These are phyloP conservation scores for Debaryomyces prosopidis DNA, from an alignment of 805 yeast species.

Conservation along the genomic window DNA sequence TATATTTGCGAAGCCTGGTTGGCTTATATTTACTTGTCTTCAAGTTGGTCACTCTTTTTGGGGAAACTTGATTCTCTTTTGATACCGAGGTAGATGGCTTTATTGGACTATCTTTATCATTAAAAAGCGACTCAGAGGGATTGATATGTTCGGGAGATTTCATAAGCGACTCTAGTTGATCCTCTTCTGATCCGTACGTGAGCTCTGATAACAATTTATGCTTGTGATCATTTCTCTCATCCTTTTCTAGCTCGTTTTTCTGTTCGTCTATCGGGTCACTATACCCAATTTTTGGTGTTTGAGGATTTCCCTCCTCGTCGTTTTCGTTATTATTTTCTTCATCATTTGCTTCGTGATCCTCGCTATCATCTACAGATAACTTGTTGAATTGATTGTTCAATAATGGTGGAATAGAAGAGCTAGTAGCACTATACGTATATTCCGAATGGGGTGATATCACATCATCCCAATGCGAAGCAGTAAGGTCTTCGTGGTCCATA, in stretches of 20 bases:
- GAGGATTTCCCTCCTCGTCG: neutral
- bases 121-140: conserved; percentile 30
- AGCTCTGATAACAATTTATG: conserved; percentile 43
- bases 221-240: conserved; percentile 31
- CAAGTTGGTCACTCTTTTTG: conserved; percentile 25
- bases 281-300: conserved; percentile 4
- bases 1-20: conserved; percentile 30
- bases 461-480: conserved; percentile 65
- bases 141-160: conserved; percentile 16
- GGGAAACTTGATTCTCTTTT: conserved; percentile 6
- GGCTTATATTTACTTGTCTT: conserved; percentile 31
- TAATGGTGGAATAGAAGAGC: conserved; percentile 13
- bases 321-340: conserved; percentile 12
- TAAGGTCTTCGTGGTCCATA: conserved; percentile 51
- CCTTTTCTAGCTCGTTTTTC: conserved; percentile 32
- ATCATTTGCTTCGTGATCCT: conserved; percentile 12
- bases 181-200: conserved; percentile 32
- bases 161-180: conserved; percentile 40
- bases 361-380: conserved; percentile 16
- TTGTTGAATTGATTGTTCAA: conserved; percentile 18
- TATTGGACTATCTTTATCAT: conserved; percentile 32
- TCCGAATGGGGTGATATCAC: conserved; percentile 41
- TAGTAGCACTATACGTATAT: conserved; percentile 9
- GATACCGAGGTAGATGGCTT: conserved; percentile 10
- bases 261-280: conserved; percentile 16